Evolutionary conservation across 768 basidiomycete genomes (phyloP).

Genomic region (Amanita rimosa): DNA sequence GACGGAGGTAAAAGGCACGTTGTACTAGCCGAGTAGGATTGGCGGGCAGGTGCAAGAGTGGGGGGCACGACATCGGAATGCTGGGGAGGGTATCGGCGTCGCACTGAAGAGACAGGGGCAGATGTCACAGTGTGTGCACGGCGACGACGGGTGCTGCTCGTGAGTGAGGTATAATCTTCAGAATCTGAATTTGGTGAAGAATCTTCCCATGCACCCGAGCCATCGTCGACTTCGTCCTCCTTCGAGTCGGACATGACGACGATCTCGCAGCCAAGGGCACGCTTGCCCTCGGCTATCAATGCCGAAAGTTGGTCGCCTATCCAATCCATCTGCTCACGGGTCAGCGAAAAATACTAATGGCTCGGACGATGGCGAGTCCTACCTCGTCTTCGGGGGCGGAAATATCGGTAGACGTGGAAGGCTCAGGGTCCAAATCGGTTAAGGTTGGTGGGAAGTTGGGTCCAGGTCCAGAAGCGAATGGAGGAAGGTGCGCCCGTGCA

Average conservation of each 20-base stretch:
- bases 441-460: slow-evolving; percentile 18
- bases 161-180: neutral
- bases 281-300: slow-evolving; percentile 73
- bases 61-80: neutral
- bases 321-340: slow-evolving; percentile 59
- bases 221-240: slow-evolving; percentile 73
- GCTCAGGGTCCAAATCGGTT: slow-evolving; percentile 26
- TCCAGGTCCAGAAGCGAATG: slow-evolving; percentile 11
- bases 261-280: slow-evolving; percentile 65
- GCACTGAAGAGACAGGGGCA: neutral
- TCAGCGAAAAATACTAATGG: neutral
- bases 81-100: neutral
- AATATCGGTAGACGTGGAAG: neutral
- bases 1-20: slow-evolving; percentile 3
- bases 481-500: slow-evolving; percentile 7
- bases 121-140: neutral
- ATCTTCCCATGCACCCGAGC: slow-evolving; percentile 65
- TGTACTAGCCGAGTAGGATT: neutral
- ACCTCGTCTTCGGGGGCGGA: slow-evolving; percentile 34
- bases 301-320: slow-evolving; percentile 57
- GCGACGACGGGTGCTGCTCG: neutral
- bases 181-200: neutral
- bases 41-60: neutral
- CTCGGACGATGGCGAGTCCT: slow-evolving; percentile 6
- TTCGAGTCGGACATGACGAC: slow-evolving; percentile 66